These are phyloP conservation scores for Albophoma yamanashiensis DNA, from an alignment of 2,329 filamentous ascomycete species.

Conservation along the genomic window DNA sequence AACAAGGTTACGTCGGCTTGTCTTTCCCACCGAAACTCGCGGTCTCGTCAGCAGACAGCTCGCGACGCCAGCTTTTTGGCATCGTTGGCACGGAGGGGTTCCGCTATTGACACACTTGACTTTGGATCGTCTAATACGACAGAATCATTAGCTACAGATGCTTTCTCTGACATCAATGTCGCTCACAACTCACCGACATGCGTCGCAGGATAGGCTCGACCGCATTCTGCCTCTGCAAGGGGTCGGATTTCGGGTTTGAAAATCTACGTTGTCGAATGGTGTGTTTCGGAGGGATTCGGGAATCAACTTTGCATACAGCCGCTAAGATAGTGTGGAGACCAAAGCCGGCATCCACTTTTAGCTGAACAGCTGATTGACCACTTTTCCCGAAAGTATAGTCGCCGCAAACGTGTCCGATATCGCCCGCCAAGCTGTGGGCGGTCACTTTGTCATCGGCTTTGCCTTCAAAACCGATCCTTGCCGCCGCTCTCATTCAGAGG, in stretches of 20 bases:
- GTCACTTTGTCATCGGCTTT: neutral
- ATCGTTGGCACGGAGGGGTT: slow-evolving; percentile 18
- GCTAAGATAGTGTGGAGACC: neutral
- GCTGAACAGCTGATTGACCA: neutral
- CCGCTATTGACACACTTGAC: slow-evolving; percentile 23
- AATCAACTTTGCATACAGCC: neutral
- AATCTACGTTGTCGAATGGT: neutral
- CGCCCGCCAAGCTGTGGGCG: neutral
- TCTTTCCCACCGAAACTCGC: neutral
- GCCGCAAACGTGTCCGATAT: neutral
- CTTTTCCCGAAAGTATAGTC: neutral
- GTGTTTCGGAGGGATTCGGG: neutral
- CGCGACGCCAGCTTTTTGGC: slow-evolving; percentile 12
- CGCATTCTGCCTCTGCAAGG: slow-evolving; percentile 13
- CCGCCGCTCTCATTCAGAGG: neutral
- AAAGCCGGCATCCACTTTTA: neutral
- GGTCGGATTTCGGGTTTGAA: neutral
- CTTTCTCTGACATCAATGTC: neutral
- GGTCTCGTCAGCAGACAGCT: slow-evolving; percentile 16
- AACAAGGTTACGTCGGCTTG: neutral
- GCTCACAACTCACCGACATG: slow-evolving; percentile 16
- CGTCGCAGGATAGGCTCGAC: slow-evolving; percentile 23
- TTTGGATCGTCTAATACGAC: slow-evolving; percentile 19
- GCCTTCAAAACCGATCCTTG: neutral
- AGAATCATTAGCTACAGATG: neutral